Base-by-base conservation (phyloP, 192 early-diverging fungal genomes). In the Coemansia sp. region DNA sequence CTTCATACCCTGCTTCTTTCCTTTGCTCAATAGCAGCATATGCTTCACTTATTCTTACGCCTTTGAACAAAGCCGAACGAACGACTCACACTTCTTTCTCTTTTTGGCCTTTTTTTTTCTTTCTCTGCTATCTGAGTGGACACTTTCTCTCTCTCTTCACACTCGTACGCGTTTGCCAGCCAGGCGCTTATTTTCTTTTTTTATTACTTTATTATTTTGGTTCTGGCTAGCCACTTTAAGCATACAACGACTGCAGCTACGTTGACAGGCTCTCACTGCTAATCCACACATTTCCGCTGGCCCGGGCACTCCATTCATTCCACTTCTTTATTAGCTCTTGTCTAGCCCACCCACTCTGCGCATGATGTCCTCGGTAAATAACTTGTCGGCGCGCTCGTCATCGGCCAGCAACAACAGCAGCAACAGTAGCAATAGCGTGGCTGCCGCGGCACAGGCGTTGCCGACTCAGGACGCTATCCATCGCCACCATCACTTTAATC, bases 351-450 rank as follows among this genome's bases (percentile, higher is more conserved):
- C 14, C 53, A 32, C 26, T 57, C 30, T 32, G 53, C 30, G 53
- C 68, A 74, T 80, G 73, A 80, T 80, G 77, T 74, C 77, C 60
- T 69, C 66, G 23, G 70, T 66, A 66, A 66, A 61, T 21, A 47
- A 69, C 16, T 63, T 66, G 28, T 63, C 68, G 19, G 49, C 68
- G 5, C 62, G 61, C 30, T 32, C 53, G 30, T 71, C 69, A 14
- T 71, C 63, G 63, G 40, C 68, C 55, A 66, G 69, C 66, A 52
- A 53, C 69, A 60, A 52, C 63, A 44, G 46, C 61, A 58, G 53
- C 47, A 68, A 55, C 60, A 68, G 66, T 55, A 59, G 38, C 57
- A n/a, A 49, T 33, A n/a, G 42, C 61, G 16, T n/a, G 38, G 49
- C 58, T 42, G 19, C 59, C 32, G 61, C 37, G 10, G 42, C 37